These are phyloP conservation scores for Arthrocladium fulminans DNA, from an alignment of 2,329 filamentous ascomycete species.

Conservation along the genomic window DNA sequence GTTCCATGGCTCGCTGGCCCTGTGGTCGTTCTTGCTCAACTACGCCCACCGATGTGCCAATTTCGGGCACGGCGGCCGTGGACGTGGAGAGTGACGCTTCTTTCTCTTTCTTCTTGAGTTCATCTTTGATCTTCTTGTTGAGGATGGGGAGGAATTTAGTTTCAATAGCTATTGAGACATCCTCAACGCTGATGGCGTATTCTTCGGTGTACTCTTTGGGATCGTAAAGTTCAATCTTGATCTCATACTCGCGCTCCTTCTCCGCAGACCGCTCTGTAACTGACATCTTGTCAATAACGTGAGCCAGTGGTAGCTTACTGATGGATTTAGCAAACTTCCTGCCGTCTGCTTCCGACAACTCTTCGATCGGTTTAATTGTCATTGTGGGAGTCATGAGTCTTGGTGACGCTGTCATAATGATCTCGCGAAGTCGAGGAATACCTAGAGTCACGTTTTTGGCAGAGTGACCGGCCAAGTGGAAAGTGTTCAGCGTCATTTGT, in stretches of 20 bases:
- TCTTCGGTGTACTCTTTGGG: slow-evolving; percentile 72
- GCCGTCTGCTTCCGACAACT: slow-evolving; percentile 58
- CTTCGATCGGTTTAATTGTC: slow-evolving; percentile 69
- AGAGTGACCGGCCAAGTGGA: slow-evolving; percentile 97
- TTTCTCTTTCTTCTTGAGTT: slow-evolving; percentile 68
- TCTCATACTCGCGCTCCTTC: slow-evolving; percentile 75
- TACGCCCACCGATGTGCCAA: slow-evolving; percentile 55
- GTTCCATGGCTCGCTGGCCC: slow-evolving; percentile 41
- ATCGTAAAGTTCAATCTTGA: slow-evolving; percentile 76
- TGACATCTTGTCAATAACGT: slow-evolving; percentile 71
- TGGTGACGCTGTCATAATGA: slow-evolving; percentile 91
- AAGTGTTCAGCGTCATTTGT: slow-evolving; percentile 98
- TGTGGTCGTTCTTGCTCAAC: slow-evolving; percentile 43
- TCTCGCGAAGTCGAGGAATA: slow-evolving; percentile 94
- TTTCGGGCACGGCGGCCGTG: slow-evolving; percentile 64
- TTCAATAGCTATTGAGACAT: slow-evolving; percentile 75
- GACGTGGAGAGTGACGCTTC: slow-evolving; percentile 47
- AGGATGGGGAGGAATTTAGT: slow-evolving; percentile 66
- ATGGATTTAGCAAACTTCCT: slow-evolving; percentile 86
- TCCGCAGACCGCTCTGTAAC: slow-evolving; percentile 71
- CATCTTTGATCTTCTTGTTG: slow-evolving; percentile 60
- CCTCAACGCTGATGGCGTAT: slow-evolving; percentile 70
- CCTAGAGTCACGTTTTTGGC: slow-evolving; percentile 78
- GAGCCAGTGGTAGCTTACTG: slow-evolving; percentile 71
- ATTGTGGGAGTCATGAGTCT: slow-evolving; percentile 85